Evolutionary conservation across 768 basidiomycete genomes (phyloP), one percentile per base, ranked within the genome.

Genomic region (Mycena vulgaris): DNA sequence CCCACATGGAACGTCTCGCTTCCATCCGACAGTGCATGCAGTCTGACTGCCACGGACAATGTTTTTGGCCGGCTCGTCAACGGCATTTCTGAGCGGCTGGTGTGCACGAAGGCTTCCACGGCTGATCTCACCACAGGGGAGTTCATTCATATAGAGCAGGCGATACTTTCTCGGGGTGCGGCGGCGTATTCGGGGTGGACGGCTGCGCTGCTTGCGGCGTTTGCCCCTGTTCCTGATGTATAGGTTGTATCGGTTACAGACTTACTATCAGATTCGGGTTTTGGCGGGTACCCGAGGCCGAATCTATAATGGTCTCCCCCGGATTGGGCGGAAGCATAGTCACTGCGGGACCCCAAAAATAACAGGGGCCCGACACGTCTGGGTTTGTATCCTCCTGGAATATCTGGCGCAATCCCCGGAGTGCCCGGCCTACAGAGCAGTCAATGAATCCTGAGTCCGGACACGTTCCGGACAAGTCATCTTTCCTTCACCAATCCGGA

Each of bases 111-210:
- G 33, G 73, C 74, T 21, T 77, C 83, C 5, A 75, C 56, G 8
- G 75, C 78, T 8, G 61, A 40, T 10, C 39, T 51, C 0, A 80
- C 79, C 23, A 79, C 76, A 0, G 86, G 86, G 1, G 70, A 79
- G 49, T 87, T 86, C 71, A 70, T 87, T 17, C 85, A 86, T 72
- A 77, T 82, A 28, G 86, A 87, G 68, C 86, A 87, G 70, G 77
- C 80, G 9, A 52, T n/a, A 63, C 57, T 21, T 58, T 48, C 42
- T 42, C 28, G 9, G 30, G 48, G n/a, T 9, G 13, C 58, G 28
- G 48, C 52, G 28, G 63, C 76, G 14, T 83, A 83, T 70, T 77
- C 52, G 3, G 77, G 69, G 2, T 87, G 85, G 85, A 74, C 77
- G 11, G 60, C 68, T 21, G 83, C 82, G 0, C 48, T 87, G 21